Evolutionary conservation across 345 rosid species (phyloP).

Genomic region (Brassica incana): DNA sequence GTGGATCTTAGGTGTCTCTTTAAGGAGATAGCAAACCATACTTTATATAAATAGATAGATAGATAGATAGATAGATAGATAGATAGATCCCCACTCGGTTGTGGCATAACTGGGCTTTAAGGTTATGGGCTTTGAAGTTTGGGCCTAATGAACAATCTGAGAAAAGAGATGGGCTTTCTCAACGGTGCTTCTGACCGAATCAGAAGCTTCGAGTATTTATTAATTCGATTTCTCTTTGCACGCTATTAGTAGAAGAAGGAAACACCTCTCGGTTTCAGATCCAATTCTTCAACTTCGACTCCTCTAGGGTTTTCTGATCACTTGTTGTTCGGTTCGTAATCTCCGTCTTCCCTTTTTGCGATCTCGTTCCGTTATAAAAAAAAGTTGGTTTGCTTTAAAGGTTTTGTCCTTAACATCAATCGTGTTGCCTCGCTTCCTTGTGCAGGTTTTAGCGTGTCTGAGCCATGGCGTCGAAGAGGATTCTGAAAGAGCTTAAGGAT

Average conservation of each 20-base stretch:
- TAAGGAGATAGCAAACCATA: too few species aligned
- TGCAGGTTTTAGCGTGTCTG: background rate
- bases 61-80: too few species aligned
- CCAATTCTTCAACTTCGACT: background rate
- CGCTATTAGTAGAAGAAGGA: background rate
- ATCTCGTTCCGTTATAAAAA: background rate
- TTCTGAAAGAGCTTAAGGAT: conserved; percentile 43
- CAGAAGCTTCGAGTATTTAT: background rate
- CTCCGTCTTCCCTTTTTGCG: background rate
- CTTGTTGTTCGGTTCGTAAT: conserved; percentile 7
- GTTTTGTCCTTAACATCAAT: background rate
- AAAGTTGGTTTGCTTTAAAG: background rate
- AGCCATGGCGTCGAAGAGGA: conserved; percentile 50
- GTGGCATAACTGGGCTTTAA: background rate
- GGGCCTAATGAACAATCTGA: background rate
- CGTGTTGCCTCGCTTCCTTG: conserved; percentile 1
- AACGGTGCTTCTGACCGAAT: background rate
- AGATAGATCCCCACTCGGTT: too few species aligned
- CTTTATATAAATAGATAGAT: too few species aligned
- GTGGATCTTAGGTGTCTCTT: too few species aligned
- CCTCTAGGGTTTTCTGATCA: conserved; percentile 28
- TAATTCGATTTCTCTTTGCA: background rate
- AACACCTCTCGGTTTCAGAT: conserved; percentile 1
- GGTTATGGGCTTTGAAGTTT: background rate
- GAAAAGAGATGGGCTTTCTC: background rate